Evolutionary conservation across 2,329 filamentous ascomycete species (phyloP).

Genomic region (Xylaria digitata): DNA sequence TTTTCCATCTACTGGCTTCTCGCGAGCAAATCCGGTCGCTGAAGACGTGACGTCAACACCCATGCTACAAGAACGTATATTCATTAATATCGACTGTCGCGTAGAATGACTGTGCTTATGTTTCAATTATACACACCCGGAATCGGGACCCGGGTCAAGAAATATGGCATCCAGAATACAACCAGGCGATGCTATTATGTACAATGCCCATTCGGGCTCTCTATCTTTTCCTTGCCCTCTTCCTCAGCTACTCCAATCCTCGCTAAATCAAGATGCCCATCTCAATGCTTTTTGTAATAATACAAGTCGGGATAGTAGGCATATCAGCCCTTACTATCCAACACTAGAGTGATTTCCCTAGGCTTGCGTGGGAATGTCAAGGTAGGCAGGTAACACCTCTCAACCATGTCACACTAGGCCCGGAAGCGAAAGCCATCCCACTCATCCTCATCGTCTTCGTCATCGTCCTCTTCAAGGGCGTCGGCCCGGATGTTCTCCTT

Average conservation of each 20-base stretch:
- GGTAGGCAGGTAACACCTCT: background rate
- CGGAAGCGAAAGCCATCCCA: conserved; percentile 70
- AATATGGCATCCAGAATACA: background rate
- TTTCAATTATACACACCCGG: background rate
- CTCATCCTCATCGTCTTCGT: conserved; percentile 63
- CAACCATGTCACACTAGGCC: conserved; percentile 36
- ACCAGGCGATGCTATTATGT: conserved; percentile 15
- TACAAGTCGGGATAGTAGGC: conserved; percentile 19
- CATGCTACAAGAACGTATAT: too few species aligned
- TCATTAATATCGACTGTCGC: too few species aligned
- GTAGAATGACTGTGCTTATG: background rate
- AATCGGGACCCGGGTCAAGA: background rate
- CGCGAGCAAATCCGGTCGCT: too few species aligned
- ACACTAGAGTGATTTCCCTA: background rate
- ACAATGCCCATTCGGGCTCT: conserved; percentile 11
- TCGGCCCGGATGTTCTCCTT: conserved; percentile 48
- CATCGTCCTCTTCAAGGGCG: conserved; percentile 54
- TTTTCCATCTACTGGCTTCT: too few species aligned
- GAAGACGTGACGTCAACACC: too few species aligned
- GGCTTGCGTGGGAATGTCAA: background rate
- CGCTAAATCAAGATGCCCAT: conserved; percentile 17
- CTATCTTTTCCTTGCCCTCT: background rate
- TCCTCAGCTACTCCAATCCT: background rate
- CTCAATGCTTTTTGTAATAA: conserved; percentile 28
- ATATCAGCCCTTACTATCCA: background rate